Base-by-base conservation (phyloP, 805 yeast species). In the Pichia scutulata region DNA sequence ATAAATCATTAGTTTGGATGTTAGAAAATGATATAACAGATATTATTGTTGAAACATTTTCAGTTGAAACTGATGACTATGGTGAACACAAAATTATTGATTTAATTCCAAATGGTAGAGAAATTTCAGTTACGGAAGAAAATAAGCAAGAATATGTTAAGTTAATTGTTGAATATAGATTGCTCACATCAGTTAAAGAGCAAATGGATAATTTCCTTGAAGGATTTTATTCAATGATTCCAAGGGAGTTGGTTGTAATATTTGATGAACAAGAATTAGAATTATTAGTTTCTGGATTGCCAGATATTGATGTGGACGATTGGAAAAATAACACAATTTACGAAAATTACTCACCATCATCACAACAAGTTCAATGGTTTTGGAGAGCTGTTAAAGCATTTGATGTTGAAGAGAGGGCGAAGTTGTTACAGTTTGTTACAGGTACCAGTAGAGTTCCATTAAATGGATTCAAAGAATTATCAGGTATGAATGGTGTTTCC, bases 301-400 rank as follows among this genome's bases (percentile, higher is more conserved):
- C 99, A 2, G 97, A 92, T 60, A 89, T 93, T 60, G 96, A 89
- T 69, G 92, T 92, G 21, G 88, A 83, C 57, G 99, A 93, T 63
- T 93, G 99, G 99, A 86, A 86, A 57, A 83, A 81, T 60, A 86
- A 93, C 63, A 80, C 97, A 1, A 74, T 71, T 1, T 85, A 93
- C 67, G 84, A 78, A 44, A 92, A 89, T 63, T 93, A 92, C 65
- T 78, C 89, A 0, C 76, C 90, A 1, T 76, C 86, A 2, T 86
- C 95, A 2, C 81, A 87, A 28, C 97, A 90, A 63, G 83, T 93
- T 50, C 89, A 85, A 62, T 92, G 97, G 87, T 93, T 93, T 70
- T 93, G 99, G 99, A 76, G 97, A 63, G 96, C 97, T 1, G 97
- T 93, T 14, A 80, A 89, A 60, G 87, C 97, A 1, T 93, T 93